A percentile compares a stretch with the other conserved stretches of the same genome.
These are phyloP conservation scores for Arthrinium puccinioides DNA, from an alignment of 2,329 filamentous ascomycete species.

Conservation along the genomic window DNA sequence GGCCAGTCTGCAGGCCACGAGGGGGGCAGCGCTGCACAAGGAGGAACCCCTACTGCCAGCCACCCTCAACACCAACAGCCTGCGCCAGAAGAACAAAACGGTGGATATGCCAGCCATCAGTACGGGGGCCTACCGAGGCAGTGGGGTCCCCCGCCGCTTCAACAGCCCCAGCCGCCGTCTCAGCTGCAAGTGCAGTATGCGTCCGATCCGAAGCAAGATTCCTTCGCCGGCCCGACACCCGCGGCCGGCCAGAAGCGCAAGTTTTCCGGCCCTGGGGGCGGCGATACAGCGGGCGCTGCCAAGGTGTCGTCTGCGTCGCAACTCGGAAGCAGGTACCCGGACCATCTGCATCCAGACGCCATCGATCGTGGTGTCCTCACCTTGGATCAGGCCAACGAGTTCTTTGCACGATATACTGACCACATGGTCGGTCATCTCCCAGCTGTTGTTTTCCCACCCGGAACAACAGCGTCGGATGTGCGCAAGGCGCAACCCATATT, in stretches of 20 bases:
- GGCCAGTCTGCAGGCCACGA: conserved; percentile 61
- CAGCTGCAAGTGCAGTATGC: background rate
- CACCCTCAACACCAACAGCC: background rate
- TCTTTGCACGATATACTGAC: conserved; percentile 52
- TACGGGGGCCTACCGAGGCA: background rate
- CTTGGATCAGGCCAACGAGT: conserved; percentile 43
- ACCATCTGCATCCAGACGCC: conserved; percentile 29
- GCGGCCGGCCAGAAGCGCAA: conserved; percentile 34
- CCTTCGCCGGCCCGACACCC: conserved; percentile 6
- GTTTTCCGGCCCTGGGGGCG: conserved; percentile 17
- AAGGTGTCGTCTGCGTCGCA: conserved; percentile 12
- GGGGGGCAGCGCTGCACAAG: conserved; percentile 16
- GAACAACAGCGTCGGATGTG: conserved; percentile 46
- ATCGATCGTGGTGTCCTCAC: conserved; percentile 54
- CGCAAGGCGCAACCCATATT: conserved; percentile 55
- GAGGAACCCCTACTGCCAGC: conserved; percentile 2
- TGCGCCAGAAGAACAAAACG: conserved; percentile 13
- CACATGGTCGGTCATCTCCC: conserved; percentile 56
- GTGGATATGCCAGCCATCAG: background rate
- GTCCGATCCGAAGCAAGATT: background rate
- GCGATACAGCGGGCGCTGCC: conserved; percentile 6
- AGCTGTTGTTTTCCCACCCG: conserved; percentile 50
- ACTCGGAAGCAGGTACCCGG: conserved; percentile 13
- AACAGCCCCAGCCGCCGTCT: background rate
- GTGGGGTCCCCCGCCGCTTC: background rate